phyloP scores from a whole-genome alignment of 805 yeast species.

The Metschnikowia koreensis region DNA sequence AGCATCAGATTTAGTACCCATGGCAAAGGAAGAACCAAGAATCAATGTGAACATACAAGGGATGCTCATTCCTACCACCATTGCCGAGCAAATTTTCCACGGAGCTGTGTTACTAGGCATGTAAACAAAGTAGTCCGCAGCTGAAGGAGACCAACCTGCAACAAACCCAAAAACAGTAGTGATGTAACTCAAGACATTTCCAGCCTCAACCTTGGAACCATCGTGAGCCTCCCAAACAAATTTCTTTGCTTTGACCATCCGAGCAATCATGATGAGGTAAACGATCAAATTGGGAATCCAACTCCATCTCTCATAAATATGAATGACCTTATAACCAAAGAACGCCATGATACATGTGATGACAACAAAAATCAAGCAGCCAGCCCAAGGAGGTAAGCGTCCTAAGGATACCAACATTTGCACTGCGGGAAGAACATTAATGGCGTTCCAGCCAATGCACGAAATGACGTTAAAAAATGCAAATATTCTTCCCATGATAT shows the following conservation, averaged over 20 bases:
- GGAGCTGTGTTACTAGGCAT: conserved; percentile 27
- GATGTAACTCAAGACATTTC: conserved; percentile 29
- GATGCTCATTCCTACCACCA: conserved; percentile 28
- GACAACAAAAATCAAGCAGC: conserved; percentile 33
- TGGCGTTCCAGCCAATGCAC: conserved; percentile 37
- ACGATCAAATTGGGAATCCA: conserved; percentile 33
- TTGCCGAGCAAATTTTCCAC: conserved; percentile 27
- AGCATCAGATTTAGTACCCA: conserved; percentile 24
- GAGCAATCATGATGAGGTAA: conserved; percentile 29
- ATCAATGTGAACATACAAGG: conserved; percentile 30
- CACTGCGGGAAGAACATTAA: conserved; percentile 31
- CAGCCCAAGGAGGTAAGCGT: conserved; percentile 34
- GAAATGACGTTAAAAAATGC: conserved; percentile 28
- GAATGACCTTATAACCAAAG: conserved; percentile 33
- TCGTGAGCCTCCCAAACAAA: conserved; percentile 22
- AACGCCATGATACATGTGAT: conserved; percentile 28
- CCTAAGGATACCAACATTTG: conserved; percentile 29
- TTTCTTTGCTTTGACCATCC: conserved; percentile 24
- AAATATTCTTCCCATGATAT: conserved; percentile 29
- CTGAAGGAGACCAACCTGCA: conserved; percentile 34
- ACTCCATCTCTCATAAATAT: conserved; percentile 30
- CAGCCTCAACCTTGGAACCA: conserved; percentile 19
- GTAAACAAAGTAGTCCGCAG: conserved; percentile 36
- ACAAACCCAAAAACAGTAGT: conserved; percentile 31
- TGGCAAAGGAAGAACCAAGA: conserved; percentile 34